Conservation (phyloP, 441 rosid genomes). For the Gossypium gossypioides region DNA sequence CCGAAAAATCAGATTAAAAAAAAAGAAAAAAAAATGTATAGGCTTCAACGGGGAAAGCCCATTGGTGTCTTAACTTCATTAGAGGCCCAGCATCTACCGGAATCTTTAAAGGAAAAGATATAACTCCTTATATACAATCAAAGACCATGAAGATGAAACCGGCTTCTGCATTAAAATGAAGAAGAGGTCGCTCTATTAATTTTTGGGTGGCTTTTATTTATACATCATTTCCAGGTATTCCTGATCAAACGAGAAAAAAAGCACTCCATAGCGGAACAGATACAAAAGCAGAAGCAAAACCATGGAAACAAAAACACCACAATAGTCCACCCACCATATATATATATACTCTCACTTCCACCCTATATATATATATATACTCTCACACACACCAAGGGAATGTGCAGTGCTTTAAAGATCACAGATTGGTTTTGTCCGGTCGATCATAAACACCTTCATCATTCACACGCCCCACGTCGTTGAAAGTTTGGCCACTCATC, state of each 20-base stretch:
- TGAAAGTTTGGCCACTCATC: slow-evolving; percentile 16
- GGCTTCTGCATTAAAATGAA: neutral
- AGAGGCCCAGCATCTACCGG: too few relatives aligned
- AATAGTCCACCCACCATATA: neutral
- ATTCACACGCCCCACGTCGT: slow-evolving; percentile 12
- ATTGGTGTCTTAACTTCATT: too few relatives aligned
- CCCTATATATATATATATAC: neutral
- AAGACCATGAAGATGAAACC: neutral
- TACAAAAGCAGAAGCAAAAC: neutral
- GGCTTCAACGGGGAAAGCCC: too few relatives aligned
- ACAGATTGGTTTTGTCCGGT: slow-evolving; percentile 3
- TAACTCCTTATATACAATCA: neutral
- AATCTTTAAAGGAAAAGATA: too few relatives aligned
- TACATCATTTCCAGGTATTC: neutral
- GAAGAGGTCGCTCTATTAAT: neutral
- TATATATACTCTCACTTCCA: too few relatives aligned
- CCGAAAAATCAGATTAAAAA: too few relatives aligned
- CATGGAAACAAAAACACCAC: neutral
- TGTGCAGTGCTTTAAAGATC: neutral
- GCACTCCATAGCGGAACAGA: neutral
- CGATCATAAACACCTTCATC: neutral
- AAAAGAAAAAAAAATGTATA: too few relatives aligned
- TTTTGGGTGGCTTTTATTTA: neutral
- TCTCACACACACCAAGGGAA: neutral
- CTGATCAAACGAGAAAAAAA: neutral